Conservation (phyloP, 2,329 filamentous ascomycete species). For the Cytospora chrysosperma region DNA sequence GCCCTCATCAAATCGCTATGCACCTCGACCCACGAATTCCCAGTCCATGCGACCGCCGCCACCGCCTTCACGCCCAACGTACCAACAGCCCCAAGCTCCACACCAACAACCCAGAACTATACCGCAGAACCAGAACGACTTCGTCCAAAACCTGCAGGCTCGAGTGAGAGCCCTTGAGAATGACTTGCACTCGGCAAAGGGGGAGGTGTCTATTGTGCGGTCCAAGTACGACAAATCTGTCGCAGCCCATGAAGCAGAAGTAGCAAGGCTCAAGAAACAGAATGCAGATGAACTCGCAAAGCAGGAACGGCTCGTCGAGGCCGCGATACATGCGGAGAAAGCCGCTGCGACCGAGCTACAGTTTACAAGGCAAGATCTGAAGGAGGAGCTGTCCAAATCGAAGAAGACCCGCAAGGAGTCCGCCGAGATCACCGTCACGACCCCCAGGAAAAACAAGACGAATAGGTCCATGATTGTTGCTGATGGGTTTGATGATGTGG, state of each 20-base stretch:
- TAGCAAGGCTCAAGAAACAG: conserved; percentile 60
- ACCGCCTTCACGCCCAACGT: conserved; percentile 31
- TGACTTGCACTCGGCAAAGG: conserved; percentile 61
- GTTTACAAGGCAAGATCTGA: conserved; percentile 71
- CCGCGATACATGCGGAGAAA: conserved; percentile 63
- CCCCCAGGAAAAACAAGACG: conserved; percentile 59
- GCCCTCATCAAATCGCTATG: conserved; percentile 21
- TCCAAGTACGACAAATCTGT: conserved; percentile 63
- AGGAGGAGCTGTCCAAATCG: conserved; percentile 54
- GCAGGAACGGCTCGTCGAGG: conserved; percentile 63
- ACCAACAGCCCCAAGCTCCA: conserved; percentile 33
- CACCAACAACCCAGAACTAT: conserved; percentile 19
- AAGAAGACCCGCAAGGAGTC: conserved; percentile 44
- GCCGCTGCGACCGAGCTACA: conserved; percentile 67
- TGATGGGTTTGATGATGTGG: conserved; percentile 75
- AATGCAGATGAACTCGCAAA: conserved; percentile 64
- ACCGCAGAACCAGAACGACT: conserved; percentile 34
- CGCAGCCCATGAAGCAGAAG: conserved; percentile 61
- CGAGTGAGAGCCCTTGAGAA: conserved; percentile 53
- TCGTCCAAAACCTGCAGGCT: conserved; percentile 49
- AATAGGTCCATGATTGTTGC: conserved; percentile 56
- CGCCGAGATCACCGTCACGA: conserved; percentile 43
- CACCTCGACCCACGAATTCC: conserved; percentile 18
- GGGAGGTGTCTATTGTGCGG: conserved; percentile 74
- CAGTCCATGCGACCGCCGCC: conserved; percentile 29